Percentiles rank a stretch among this genome's conserved stretches.
Evolutionary conservation across 805 yeast species (phyloP).

Genomic region (Dipodascopsis tothii): DNA sequence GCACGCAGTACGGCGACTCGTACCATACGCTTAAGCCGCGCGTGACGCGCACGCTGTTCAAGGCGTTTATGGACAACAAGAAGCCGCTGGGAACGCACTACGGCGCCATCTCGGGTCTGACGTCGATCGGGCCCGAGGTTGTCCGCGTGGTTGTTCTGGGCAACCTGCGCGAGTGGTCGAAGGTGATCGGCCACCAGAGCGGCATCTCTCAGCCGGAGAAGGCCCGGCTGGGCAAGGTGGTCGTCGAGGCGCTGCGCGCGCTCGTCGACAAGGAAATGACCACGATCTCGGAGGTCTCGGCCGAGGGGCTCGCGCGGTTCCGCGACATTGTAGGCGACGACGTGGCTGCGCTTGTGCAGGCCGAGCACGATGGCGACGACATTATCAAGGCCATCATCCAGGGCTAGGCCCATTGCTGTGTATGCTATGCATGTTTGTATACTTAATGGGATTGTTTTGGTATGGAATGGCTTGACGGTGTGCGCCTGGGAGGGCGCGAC

Average conservation of each 20-base stretch:
- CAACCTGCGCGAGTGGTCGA: constrained; percentile 69
- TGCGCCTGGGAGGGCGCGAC: too few species aligned
- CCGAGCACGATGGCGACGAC: constrained; percentile 26
- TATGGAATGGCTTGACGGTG: too few species aligned
- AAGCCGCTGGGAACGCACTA: constrained; percentile 84
- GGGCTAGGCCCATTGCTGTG: neutral
- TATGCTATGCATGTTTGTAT: too few species aligned
- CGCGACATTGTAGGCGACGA: constrained; percentile 16
- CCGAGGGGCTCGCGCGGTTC: constrained; percentile 19
- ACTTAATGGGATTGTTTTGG: too few species aligned
- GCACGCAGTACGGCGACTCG: constrained; percentile 69
- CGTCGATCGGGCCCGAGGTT: constrained; percentile 80
- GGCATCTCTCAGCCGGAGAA: constrained; percentile 41
- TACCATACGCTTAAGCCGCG: constrained; percentile 87
- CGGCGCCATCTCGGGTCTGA: constrained; percentile 82
- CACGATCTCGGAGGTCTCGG: constrained; percentile 21
- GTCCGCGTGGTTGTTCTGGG: constrained; percentile 77
- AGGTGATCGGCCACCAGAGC: constrained; percentile 25
- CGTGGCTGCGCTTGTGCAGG: constrained; percentile 6
- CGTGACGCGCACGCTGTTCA: constrained; percentile 82
- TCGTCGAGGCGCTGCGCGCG: constrained; percentile 49
- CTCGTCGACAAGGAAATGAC: constrained; percentile 32
- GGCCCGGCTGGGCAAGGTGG: constrained; percentile 41
- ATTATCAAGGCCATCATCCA: constrained; percentile 23
- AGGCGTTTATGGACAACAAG: constrained; percentile 80